These are phyloP conservation scores for Neurospora sp. DNA, from an alignment of 495 filamentous ascomycete genomes.

Conservation along the genomic window DNA sequence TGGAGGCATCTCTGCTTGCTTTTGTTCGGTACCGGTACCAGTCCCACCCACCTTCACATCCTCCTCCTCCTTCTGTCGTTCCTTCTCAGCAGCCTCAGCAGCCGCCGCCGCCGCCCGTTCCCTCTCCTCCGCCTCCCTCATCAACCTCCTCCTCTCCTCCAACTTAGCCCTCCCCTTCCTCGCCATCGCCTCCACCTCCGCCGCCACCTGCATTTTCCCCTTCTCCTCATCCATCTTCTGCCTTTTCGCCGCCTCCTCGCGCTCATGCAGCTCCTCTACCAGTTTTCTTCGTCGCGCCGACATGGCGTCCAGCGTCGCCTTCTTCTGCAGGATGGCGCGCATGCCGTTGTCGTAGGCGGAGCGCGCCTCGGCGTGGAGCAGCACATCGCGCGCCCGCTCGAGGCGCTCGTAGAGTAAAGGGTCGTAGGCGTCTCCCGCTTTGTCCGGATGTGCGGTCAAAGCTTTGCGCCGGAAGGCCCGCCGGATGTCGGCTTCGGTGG, in stretches of 20 bases:
- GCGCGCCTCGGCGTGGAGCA: conserved; percentile 27
- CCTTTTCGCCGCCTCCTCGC: conserved; percentile 21
- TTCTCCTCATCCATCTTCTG: conserved; percentile 6
- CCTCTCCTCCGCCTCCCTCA: conserved; percentile 31
- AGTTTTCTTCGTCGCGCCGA: conserved; percentile 21
- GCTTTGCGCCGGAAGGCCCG: conserved; percentile 35
- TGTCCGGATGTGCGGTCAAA: conserved; percentile 43
- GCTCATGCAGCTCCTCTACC: conserved; percentile 29
- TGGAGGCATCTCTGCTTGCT: neutral
- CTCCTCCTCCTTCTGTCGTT: conserved; percentile 5
- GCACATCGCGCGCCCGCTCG: conserved; percentile 28
- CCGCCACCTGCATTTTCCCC: conserved; percentile 3
- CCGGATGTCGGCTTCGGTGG: conserved; percentile 33
- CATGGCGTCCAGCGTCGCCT: conserved; percentile 19
- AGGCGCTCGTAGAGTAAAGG: conserved; percentile 35
- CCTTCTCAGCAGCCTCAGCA: conserved; percentile 9
- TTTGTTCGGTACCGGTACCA: neutral
- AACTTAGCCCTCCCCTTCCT: conserved; percentile 17
- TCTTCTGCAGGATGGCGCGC: conserved; percentile 28
- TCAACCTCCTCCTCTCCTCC: conserved; percentile 26
- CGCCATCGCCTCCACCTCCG: conserved; percentile 14
- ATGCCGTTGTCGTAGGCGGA: conserved; percentile 32
- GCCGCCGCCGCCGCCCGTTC: conserved; percentile 7
- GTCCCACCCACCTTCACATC: neutral
- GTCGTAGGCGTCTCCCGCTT: conserved; percentile 35